Evolutionary conservation across 2,329 filamentous ascomycete genomes (phyloP), one percentile per base, ranked within the genome.

Genomic region (Fusarium cyanostomum): DNA sequence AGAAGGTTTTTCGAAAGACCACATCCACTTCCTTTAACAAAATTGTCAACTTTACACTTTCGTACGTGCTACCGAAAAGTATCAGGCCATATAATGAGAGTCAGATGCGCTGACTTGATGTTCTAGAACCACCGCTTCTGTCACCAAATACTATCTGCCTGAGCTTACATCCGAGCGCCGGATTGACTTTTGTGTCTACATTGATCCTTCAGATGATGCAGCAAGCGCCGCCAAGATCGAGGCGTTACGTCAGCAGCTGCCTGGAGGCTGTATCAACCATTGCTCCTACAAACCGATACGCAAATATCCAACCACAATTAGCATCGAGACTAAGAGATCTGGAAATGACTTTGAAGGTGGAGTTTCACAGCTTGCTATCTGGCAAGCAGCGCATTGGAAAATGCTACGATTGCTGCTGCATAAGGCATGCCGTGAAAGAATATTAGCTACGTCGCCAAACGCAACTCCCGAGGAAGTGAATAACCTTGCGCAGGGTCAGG

Each of bases 161-260:
- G n/a, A n/a, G n/a, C n/a, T n/a, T n/a, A n/a, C n/a, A n/a, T n/a
- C n/a, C n/a, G n/a, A n/a, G n/a, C n/a, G n/a, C n/a, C n/a, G n/a
- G n/a, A n/a, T 16, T 5, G 11, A 44, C 15, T 31, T 21, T 8
- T 21, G 7, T 3, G 28, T 21, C 10, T 44, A 6, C 6, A 10
- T n/a, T 11, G 7, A 10, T 2, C 12, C 3, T 4, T 7, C 6
- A 8, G 21, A 1, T 7, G 18, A 12, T 7, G 2, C 9, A 3
- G 7, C 6, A 3, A 15, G 0, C 2, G 9, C 8, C 4, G 7
- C 4, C 2, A 11, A 9, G 2, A 6, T 24, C 2, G 1, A 15
- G 15, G 1, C 4, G 1, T 3, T 34, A 5, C 9, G 7, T 0
- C 15, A 16, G 4, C 8, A 0, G 1, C 30, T 21, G 3, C 8